These are phyloP conservation scores for Rhinocladiella mackenziei DNA, from an alignment of 2,329 filamentous ascomycete genomes.

Conservation along the genomic window DNA sequence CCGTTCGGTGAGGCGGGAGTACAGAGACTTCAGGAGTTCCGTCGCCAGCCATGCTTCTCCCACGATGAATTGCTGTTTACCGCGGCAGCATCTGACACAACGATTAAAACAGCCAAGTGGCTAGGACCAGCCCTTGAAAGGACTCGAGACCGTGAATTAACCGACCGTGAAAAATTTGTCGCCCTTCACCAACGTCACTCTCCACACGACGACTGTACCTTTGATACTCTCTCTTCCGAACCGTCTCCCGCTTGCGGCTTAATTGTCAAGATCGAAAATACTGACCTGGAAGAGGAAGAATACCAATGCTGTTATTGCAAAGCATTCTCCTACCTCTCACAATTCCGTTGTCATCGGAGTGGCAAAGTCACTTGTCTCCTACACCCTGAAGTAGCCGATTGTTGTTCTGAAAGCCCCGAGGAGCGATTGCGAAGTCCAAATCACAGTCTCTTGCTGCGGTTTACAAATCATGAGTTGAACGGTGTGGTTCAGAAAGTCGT, in stretches of 20 bases:
- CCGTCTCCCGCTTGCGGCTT: constrained; percentile 53
- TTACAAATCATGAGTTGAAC: constrained; percentile 66
- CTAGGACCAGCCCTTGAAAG: constrained; percentile 79
- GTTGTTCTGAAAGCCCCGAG: constrained; percentile 65
- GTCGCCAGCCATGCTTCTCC: constrained; percentile 91
- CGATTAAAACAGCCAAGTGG: constrained; percentile 93
- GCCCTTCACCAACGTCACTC: constrained; percentile 57
- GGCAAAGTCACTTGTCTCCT: constrained; percentile 77
- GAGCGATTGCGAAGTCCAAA: constrained; percentile 66
- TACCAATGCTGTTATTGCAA: constrained; percentile 92
- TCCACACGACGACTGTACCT: constrained; percentile 51
- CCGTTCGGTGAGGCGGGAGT: constrained; percentile 84
- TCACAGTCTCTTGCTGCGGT: constrained; percentile 74
- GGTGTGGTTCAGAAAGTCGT: constrained; percentile 68
- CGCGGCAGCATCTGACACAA: constrained; percentile 72
- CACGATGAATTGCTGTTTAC: constrained; percentile 93
- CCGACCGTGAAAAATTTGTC: constrained; percentile 65
- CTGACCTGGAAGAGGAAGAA: constrained; percentile 81
- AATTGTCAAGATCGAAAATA: constrained; percentile 62
- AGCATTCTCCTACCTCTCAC: constrained; percentile 82
- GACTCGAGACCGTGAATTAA: constrained; percentile 68
- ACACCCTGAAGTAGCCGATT: constrained; percentile 75
- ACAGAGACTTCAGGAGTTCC: constrained; percentile 77
- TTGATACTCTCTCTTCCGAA: constrained; percentile 38
- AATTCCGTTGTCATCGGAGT: constrained; percentile 77